phyloP scores from a whole-genome alignment of 1,139 yeast genomes.

The Debaryomyces nepalensis region DNA sequence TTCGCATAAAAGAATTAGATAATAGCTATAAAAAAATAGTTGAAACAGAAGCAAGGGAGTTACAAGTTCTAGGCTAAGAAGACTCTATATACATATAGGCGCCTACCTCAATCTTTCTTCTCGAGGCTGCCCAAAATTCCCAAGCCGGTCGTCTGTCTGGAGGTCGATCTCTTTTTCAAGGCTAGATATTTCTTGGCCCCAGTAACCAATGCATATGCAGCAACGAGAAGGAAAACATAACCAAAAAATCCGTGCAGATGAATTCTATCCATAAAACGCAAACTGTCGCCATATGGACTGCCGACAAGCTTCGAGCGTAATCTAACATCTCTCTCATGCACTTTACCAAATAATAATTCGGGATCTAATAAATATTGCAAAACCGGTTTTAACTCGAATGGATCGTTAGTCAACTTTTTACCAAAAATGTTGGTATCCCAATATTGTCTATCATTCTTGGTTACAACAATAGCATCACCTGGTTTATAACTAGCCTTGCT shows the following conservation, averaged over 20 bases:
- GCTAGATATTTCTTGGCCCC: slow-evolving; percentile 13
- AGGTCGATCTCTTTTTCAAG: slow-evolving; percentile 11
- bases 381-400: slow-evolving; percentile 31
- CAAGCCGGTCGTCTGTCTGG: slow-evolving; percentile 9
- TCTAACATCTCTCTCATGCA: slow-evolving; percentile 13
- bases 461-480: slow-evolving; percentile 49
- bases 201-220: slow-evolving; percentile 1
- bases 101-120: slow-evolving; percentile 26
- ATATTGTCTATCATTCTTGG: slow-evolving; percentile 35
- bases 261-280: slow-evolving; percentile 48
- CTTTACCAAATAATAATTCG: slow-evolving; percentile 19
- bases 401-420: slow-evolving; percentile 33
- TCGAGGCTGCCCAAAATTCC: slow-evolving; percentile 29
- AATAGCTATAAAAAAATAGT: slow-evolving; percentile 47
- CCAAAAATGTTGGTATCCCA: slow-evolving; percentile 43
- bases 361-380: slow-evolving; percentile 41
- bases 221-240: slow-evolving; percentile 33
- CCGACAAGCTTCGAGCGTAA: slow-evolving; percentile 37
- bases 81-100: background rate
- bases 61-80: slow-evolving; percentile 29
- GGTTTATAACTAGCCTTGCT: slow-evolving; percentile 35
- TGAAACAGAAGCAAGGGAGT: slow-evolving; percentile 45
- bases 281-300: slow-evolving; percentile 46
- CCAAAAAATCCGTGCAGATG: slow-evolving; percentile 53
- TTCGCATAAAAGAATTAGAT: slow-evolving; percentile 36